A percentile compares a stretch with the other conserved stretches of the same genome.
Evolutionary conservation across 768 basidiomycete species (phyloP).

Genomic region (Pisolithus tinctorius): DNA sequence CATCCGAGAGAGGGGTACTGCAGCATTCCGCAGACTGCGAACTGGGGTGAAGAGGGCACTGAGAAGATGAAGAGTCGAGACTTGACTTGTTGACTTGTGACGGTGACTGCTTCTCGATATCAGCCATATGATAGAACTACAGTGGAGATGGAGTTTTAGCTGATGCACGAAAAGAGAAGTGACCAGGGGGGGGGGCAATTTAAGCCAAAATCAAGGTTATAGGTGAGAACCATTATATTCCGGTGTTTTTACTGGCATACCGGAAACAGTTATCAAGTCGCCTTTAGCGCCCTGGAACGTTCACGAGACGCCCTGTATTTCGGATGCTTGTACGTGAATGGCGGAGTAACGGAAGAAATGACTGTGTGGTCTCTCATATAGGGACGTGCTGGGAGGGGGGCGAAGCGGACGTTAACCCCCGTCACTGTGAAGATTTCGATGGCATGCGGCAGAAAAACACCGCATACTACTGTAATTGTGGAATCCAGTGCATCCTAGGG

Average conservation of each 20-base stretch:
- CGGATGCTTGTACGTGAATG: conserved; percentile 9
- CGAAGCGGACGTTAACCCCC: neutral
- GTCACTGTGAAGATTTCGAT: neutral
- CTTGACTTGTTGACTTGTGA: conserved; percentile 15
- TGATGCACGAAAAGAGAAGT: conserved; percentile 11
- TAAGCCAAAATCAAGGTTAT: conserved; percentile 16
- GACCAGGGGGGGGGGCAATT: conserved; percentile 10
- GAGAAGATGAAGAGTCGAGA: conserved; percentile 13
- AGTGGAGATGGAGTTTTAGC: neutral
- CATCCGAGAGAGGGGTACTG: neutral
- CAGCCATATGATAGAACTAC: conserved; percentile 15
- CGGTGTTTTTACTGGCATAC: conserved; percentile 13
- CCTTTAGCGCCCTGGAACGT: conserved; percentile 6
- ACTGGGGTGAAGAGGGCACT: conserved; percentile 16
- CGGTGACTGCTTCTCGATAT: conserved; percentile 24
- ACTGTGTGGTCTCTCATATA: conserved; percentile 3
- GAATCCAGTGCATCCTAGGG: too few relatives aligned
- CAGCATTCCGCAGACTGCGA: neutral
- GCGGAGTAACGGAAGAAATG: conserved; percentile 7
- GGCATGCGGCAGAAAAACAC: neutral
- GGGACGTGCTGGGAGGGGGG: neutral
- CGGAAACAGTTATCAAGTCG: conserved; percentile 16
- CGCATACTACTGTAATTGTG: neutral
- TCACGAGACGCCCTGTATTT: conserved; percentile 2
- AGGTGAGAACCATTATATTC: conserved; percentile 20